These are phyloP conservation scores for Dinochytrium kinnereticum DNA, from an alignment of 371 early-diverging fungal species.

Conservation along the genomic window DNA sequence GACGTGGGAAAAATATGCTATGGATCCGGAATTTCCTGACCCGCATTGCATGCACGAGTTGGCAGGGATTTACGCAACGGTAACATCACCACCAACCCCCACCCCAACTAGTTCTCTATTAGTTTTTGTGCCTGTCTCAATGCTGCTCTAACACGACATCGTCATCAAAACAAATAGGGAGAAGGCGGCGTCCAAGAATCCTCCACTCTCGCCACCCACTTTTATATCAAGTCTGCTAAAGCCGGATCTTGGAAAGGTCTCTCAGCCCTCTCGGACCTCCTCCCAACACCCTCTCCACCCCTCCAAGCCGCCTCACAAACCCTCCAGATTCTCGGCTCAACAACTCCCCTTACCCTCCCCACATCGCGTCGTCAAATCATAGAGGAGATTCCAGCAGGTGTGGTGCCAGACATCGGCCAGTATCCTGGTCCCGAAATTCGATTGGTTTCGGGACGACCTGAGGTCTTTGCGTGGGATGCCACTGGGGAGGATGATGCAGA, in stretches of 20 bases:
- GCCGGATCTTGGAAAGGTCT: conserved; percentile 11
- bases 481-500: neutral
- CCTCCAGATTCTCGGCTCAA: neutral
- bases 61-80: conserved; percentile 12
- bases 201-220: neutral
- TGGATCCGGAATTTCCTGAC: neutral
- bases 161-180: too few species aligned
- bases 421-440: too few species aligned
- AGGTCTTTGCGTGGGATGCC: neutral
- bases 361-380: neutral
- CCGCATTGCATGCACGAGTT: conserved; percentile 3
- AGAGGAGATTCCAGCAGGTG: too few species aligned
- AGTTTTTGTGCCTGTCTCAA: too few species aligned
- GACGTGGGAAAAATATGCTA: conserved; percentile 11
- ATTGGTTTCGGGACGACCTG: neutral
- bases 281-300: neutral
- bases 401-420: too few species aligned
- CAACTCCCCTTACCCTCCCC: neutral
- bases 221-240: neutral
- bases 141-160: too few species aligned
- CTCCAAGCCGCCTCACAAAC: neutral
- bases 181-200: conserved; percentile 17
- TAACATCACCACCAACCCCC: neutral
- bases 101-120: neutral
- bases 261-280: conserved; percentile 7